phyloP scores from a whole-genome alignment of 768 basidiomycete genomes.

The Lentinula detonsa region DNA sequence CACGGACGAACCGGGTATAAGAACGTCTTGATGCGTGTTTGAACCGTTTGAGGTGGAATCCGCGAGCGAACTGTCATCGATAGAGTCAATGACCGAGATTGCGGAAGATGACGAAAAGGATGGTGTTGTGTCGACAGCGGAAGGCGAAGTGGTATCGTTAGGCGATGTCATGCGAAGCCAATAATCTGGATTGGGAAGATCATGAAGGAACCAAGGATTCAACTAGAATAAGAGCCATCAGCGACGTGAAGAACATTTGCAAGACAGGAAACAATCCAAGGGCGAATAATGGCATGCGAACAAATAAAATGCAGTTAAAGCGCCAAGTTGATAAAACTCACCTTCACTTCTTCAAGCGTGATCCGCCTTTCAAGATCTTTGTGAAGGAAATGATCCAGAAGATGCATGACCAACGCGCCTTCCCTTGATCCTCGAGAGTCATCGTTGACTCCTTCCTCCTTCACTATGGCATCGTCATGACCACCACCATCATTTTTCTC shows the following conservation, averaged over 20 bases:
- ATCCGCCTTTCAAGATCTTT: constrained; percentile 76
- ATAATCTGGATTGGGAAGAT: constrained; percentile 54
- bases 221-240: constrained; percentile 26
- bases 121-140: not conserved
- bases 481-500: not conserved
- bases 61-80: not conserved
- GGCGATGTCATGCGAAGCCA: constrained; percentile 57
- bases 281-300: constrained; percentile 6
- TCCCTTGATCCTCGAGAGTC: not conserved
- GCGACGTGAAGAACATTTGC: too few relatives aligned
- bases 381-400: constrained; percentile 73
- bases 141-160: constrained; percentile 1
- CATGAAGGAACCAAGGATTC: constrained; percentile 62
- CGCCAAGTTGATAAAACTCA: constrained; percentile 23
- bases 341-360: constrained; percentile 80
- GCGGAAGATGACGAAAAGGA: not conserved
- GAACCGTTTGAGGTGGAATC: not conserved
- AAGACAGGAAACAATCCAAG: constrained; percentile 7
- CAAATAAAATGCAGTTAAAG: not conserved
- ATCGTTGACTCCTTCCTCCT: not conserved
- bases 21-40: not conserved
- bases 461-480: not conserved
- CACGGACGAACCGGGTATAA: not conserved
- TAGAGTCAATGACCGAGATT: not conserved
- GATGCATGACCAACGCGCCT: constrained; percentile 57